A percentile compares a stretch with the other conserved stretches of the same genome.
phyloP scores from a whole-genome alignment of 768 basidiomycete species.

The Mycena haematopus region DNA sequence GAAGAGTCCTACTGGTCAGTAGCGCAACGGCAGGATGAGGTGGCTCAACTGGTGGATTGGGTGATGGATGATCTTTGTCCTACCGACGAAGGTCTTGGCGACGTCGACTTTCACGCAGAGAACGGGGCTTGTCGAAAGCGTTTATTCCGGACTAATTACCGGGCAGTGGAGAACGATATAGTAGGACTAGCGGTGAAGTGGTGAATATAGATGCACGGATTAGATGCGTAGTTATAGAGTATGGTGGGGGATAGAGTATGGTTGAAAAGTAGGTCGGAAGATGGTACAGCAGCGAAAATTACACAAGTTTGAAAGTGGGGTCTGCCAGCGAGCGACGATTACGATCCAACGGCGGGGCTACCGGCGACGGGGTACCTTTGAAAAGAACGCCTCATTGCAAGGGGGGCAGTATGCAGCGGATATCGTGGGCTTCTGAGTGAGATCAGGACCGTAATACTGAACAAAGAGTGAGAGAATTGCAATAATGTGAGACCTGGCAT shows the following conservation, averaged over 20 bases:
- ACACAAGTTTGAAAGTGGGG: background rate
- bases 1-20: constrained; percentile 82
- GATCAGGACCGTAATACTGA: constrained; percentile 77
- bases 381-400: constrained; percentile 61
- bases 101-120: constrained; percentile 44
- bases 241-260: background rate
- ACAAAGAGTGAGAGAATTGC: background rate
- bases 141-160: constrained; percentile 80
- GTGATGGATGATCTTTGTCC: constrained; percentile 40
- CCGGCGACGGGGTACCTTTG: constrained; percentile 18
- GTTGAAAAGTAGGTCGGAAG: constrained; percentile 23
- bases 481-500: background rate
- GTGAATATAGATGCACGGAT: constrained; percentile 41
- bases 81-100: constrained; percentile 41
- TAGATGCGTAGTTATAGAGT: constrained; percentile 4
- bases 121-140: constrained; percentile 51
- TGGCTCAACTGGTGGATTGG: constrained; percentile 45
- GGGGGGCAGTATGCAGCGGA: constrained; percentile 61
- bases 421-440: constrained; percentile 62
- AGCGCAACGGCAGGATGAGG: constrained; percentile 18
- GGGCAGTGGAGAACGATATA: constrained; percentile 86
- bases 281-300: constrained; percentile 6
- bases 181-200: constrained; percentile 79
- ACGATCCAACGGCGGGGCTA: background rate
- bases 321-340: constrained; percentile 3